Base-by-base conservation (phyloP, 768 basidiomycete species). In the Rhizopogon roseolus region DNA sequence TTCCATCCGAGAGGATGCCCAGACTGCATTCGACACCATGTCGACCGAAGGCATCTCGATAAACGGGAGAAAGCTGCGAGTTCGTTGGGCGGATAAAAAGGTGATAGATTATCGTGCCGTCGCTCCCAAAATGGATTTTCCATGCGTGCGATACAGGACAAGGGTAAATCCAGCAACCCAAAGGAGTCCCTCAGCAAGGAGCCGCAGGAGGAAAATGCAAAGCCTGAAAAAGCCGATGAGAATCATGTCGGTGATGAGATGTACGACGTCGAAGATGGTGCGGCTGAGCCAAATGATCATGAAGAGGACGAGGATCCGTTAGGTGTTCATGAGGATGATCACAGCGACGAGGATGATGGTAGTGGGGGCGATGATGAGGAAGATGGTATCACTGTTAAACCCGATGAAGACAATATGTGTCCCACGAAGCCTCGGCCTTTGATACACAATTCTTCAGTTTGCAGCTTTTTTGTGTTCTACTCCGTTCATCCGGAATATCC, bases 401-500 rank as follows among this genome's bases (percentile, higher is more conserved):
- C 2, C 22, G 22, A 65, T 2, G 63, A 63, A 2, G 65, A 68
- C 5, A 70, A 72, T 16, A 76, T 80, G 50, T 70, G 76, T 29
- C 80, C 77, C 14, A 69, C 75, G 45, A 82, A 84, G 67, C 84
- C 90, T 43, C 72, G 96, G n/a, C n/a, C n/a, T n/a, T n/a, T n/a
- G n/a, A n/a, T n/a, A n/a, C n/a, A n/a, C n/a, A n/a, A n/a, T n/a
- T n/a, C n/a, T n/a, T n/a, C n/a, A n/a, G n/a, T n/a, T n/a, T n/a
- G n/a, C n/a, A n/a, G n/a, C n/a, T n/a, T n/a, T n/a, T n/a, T n/a
- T n/a, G n/a, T 27, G 95, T 17, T 93, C 86, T 5, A 98, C 96
- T 0, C 74, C 98, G 3, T 99, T 99, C 71, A 77, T 99, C 32
- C 87, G 96, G 44, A 99, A 99, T 64, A 75, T 99, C 19, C 88